Base-by-base conservation (phyloP, 1,284 basidiomycete genomes). In the Papiliotrema nemorosa region DNA sequence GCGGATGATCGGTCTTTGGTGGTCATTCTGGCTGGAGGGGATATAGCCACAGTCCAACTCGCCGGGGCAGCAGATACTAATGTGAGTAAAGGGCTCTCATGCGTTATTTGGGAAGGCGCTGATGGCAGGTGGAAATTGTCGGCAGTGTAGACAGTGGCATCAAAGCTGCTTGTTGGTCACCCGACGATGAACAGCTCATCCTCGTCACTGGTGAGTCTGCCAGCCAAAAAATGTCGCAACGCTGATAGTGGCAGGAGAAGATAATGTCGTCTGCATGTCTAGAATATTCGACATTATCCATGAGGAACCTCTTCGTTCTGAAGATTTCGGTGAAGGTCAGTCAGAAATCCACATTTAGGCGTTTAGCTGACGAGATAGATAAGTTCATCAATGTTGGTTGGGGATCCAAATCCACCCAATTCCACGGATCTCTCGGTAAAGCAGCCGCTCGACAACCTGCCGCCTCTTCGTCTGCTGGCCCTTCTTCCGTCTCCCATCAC, bases 341-440 rank as follows among this genome's bases (percentile, higher is more conserved):
- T 57, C 50, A 25, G n/a, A 14, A 34, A 16, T 38, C 18, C 27
- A 26, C 3, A 44, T 33, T 50, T 37, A 21, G 20, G 21, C 35
- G 16, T 26, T 16, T 2, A 36, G 47, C 58, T 65, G 44, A 63
- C 18, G 5, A 39, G 36, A 2, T 62, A 90, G 91, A 91, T 69
- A 82, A 84, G 35, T 90, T 88, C 5, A 90, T 97, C 63, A 90
- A 93, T 61, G 89, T 97, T 49, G 96, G 96, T 9, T 99, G 96
- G 96, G 96, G 96, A 26, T 90, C 89, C 3, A 96, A 94, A 67
- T 81, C 88, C 63, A 98, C 96, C 0, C 96, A 99, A 69, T 99
- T 99, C 70, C 93, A 97, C 63, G 96, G 96, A 13, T 93, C 91
- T 0, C 79, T 92, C 3, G 96, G 96, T 26, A 98, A 97, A 72